A percentile compares a stretch with the other conserved stretches of the same genome.
Conservation (phyloP, 805 yeast species). For the Ogataea chonburiensis region DNA sequence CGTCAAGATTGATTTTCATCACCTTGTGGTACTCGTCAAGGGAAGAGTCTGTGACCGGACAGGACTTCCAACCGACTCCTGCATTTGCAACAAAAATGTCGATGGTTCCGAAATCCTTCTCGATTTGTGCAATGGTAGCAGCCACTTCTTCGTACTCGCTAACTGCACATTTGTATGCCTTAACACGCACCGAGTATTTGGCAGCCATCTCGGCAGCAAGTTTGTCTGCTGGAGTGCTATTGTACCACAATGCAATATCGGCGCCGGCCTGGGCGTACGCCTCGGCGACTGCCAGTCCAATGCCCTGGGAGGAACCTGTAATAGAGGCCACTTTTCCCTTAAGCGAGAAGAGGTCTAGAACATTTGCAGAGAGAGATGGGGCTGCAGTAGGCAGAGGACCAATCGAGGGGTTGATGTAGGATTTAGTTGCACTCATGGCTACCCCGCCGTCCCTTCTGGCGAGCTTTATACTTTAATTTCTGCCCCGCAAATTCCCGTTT, state of each 20-base stretch:
- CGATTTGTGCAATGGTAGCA: slow-evolving; percentile 31
- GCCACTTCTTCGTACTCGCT: slow-evolving; percentile 37
- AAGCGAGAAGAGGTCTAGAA: slow-evolving; percentile 68
- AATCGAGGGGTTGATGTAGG: slow-evolving; percentile 12
- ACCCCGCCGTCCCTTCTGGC: background rate
- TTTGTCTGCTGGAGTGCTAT: slow-evolving; percentile 59
- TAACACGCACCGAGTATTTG: slow-evolving; percentile 58
- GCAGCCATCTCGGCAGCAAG: slow-evolving; percentile 55
- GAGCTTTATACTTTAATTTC: background rate
- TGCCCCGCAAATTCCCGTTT: slow-evolving; percentile 5
- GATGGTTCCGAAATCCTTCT: slow-evolving; percentile 34
- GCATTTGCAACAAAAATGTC: slow-evolving; percentile 46
- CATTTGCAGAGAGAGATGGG: slow-evolving; percentile 51
- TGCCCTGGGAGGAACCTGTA: slow-evolving; percentile 81
- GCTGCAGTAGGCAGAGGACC: slow-evolving; percentile 43
- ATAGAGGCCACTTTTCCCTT: slow-evolving; percentile 81
- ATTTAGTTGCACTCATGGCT: slow-evolving; percentile 1
- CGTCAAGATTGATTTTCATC: slow-evolving; percentile 46
- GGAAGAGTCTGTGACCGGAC: slow-evolving; percentile 40
- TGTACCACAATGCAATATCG: slow-evolving; percentile 70
- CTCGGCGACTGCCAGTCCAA: slow-evolving; percentile 78
- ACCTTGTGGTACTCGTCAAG: slow-evolving; percentile 34
- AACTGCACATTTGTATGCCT: slow-evolving; percentile 64
- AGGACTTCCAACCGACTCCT: slow-evolving; percentile 37
- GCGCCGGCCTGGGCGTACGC: slow-evolving; percentile 89